Conservation (phyloP, 108 stramenopile species). For the Skeletonema marinoi region DNA sequence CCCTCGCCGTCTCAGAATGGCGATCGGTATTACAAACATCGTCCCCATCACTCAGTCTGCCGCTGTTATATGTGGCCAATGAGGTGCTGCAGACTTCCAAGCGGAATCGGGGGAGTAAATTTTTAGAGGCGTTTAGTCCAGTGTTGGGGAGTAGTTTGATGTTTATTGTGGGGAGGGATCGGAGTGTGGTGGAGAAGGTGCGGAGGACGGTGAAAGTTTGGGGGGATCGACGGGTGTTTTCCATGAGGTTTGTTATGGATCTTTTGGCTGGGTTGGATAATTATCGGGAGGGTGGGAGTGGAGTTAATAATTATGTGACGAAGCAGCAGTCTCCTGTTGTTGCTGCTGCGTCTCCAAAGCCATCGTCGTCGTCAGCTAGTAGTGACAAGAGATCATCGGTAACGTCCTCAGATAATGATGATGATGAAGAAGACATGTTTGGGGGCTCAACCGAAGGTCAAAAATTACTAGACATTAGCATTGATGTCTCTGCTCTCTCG, state of each 20-base stretch:
- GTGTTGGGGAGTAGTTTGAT: conserved; percentile 68
- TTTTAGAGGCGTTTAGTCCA: conserved; percentile 81
- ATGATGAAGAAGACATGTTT: conserved; percentile 61
- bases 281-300: conserved; percentile 49
- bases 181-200: conserved; percentile 62
- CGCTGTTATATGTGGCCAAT: conserved; percentile 87
- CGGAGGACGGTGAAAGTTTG: conserved; percentile 85
- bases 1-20: conserved; percentile 81
- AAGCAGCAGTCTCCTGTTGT: conserved; percentile 3
- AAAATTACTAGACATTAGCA: conserved; percentile 44
- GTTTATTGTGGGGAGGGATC: conserved; percentile 58
- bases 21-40: conserved; percentile 67
- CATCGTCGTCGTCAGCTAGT: background rate
- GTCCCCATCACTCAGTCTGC: conserved; percentile 55
- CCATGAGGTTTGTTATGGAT: conserved; percentile 76
- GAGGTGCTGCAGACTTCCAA: conserved; percentile 85
- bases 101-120: conserved; percentile 85
- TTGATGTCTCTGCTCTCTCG: conserved; percentile 42
- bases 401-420: conserved; percentile 24
- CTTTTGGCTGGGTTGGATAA: conserved; percentile 69
- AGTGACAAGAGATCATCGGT: conserved; percentile 20
- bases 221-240: conserved; percentile 83
- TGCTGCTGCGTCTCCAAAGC: background rate
- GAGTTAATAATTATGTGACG: background rate
- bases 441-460: conserved; percentile 31